These are phyloP conservation scores for Achaetomiella virescens DNA, from an alignment of 495 filamentous ascomycete species.

Conservation along the genomic window DNA sequence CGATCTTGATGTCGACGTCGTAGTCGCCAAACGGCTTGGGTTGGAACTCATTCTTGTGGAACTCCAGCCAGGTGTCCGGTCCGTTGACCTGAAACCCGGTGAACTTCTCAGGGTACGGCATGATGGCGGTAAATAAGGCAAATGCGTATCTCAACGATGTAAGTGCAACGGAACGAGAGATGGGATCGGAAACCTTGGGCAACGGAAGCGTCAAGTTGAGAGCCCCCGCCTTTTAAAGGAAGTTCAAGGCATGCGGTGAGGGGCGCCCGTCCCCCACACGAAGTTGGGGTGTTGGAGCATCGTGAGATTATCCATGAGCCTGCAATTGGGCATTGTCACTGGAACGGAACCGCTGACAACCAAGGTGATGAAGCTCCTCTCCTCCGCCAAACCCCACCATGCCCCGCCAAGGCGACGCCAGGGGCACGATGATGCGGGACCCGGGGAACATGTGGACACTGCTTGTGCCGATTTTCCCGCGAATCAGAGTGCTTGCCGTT, in stretches of 20 bases:
- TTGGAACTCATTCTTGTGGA: slow-evolving; percentile 51
- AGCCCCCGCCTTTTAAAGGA: not conserved
- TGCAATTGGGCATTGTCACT: not conserved
- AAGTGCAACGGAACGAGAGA: not conserved
- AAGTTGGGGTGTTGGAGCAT: not conserved
- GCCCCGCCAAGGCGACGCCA: slow-evolving; percentile 11
- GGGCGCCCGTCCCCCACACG: slow-evolving; percentile 1
- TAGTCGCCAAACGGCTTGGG: slow-evolving; percentile 55
- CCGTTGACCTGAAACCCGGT: slow-evolving; percentile 52
- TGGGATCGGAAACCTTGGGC: not conserved
- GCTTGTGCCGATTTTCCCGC: slow-evolving; percentile 24
- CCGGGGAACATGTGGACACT: not conserved
- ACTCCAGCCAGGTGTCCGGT: slow-evolving; percentile 45
- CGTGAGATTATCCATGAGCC: slow-evolving; percentile 12
- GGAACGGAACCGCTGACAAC: not conserved
- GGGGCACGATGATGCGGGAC: not conserved
- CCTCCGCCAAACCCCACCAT: slow-evolving; percentile 15
- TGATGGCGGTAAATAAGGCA: slow-evolving; percentile 5
- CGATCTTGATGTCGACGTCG: slow-evolving; percentile 52
- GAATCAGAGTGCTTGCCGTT: slow-evolving; percentile 17
- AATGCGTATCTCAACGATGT: not conserved
- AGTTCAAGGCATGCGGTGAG: not conserved
- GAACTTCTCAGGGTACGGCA: slow-evolving; percentile 37
- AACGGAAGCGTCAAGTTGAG: not conserved
- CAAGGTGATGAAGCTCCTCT: slow-evolving; percentile 6